Conservation (phyloP, 208 protist species). For the Acanthamoeba sp. region DNA sequence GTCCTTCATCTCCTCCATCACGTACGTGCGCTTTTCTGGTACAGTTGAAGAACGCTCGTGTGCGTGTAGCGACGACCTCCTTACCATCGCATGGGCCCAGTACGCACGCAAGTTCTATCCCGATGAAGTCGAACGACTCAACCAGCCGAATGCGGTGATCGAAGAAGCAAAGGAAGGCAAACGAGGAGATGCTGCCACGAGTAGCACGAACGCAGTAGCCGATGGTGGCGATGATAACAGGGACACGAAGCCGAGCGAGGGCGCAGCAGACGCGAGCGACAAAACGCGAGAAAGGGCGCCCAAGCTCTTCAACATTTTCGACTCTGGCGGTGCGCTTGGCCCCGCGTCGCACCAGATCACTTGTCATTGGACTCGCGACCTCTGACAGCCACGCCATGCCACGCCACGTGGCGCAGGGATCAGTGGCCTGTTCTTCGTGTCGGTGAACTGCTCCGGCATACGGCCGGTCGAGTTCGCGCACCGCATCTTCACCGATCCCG, state of each 20-base stretch:
- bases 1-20: neutral
- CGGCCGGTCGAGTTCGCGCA: conserved; percentile 7
- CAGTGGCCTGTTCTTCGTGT: conserved; percentile 53
- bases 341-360: neutral
- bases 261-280: neutral
- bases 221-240: neutral
- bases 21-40: neutral
- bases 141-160: neutral
- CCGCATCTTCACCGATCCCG: conserved; percentile 42
- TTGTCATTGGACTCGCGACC: too few relatives aligned
- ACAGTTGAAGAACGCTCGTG: neutral
- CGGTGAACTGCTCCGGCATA: neutral
- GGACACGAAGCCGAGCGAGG: neutral
- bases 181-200: neutral
- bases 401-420: neutral
- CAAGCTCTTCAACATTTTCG: conserved; percentile 38
- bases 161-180: neutral
- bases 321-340: neutral
- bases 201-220: neutral
- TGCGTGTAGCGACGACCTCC: too few relatives aligned
- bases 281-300: neutral
- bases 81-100: too few relatives aligned
- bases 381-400: too few relatives aligned
- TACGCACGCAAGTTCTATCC: conserved; percentile 56
- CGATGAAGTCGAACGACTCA: neutral